Conservation (phyloP, 768 basidiomycete genomes). For the Podaxis sp. region DNA sequence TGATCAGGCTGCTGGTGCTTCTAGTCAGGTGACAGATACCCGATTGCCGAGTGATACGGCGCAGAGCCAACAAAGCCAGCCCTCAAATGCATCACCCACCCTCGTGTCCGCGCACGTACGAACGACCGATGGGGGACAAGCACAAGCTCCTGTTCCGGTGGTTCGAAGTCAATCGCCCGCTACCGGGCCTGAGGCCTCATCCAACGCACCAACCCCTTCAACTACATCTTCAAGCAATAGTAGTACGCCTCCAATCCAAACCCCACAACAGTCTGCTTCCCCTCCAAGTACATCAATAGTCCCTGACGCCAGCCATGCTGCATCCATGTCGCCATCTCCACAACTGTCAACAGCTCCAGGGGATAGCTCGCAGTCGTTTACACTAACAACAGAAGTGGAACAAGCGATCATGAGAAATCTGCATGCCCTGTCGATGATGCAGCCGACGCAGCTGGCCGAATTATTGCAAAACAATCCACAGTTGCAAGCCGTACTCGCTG, state of each 20-base stretch:
- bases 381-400: conserved; percentile 18
- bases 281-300: background rate
- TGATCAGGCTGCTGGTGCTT: background rate
- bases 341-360: conserved; percentile 6
- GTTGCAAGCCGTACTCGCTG: conserved; percentile 25
- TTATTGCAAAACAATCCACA: conserved; percentile 38
- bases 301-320: background rate
- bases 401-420: conserved; percentile 22
- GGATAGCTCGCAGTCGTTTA: conserved; percentile 11
- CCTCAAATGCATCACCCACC: background rate
- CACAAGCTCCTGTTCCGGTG: background rate
- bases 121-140: background rate
- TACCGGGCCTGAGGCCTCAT: background rate
- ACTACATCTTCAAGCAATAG: background rate
- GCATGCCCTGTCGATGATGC: conserved; percentile 31
- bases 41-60: background rate
- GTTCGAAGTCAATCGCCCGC: background rate
- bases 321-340: background rate
- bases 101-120: background rate
- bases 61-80: background rate
- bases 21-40: background rate
- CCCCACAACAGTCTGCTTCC: conserved; percentile 8
- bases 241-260: background rate
- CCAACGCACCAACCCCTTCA: background rate
- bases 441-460: conserved; percentile 37